A percentile compares a stretch with the other conserved stretches of the same genome.
Conservation (phyloP, 768 basidiomycete species). For the Lanmaoa pseudosensibilis region DNA sequence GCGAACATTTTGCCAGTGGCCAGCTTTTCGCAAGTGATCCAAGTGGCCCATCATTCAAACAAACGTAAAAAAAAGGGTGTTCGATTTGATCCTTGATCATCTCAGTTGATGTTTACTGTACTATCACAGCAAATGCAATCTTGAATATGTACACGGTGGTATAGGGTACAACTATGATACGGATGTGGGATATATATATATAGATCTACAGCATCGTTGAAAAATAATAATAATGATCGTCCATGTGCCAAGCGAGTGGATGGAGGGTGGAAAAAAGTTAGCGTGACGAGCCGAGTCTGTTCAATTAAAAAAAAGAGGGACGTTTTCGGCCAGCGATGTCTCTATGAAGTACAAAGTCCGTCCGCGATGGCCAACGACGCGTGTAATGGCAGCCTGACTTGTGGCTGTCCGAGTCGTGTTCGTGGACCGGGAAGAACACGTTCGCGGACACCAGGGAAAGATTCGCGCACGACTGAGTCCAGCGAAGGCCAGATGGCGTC, state of each 20-base stretch:
- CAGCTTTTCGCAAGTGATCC: not conserved
- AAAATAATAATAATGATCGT: constrained; percentile 13
- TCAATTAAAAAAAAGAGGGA: not conserved
- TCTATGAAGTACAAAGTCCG: constrained; percentile 13
- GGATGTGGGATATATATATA: constrained; percentile 5
- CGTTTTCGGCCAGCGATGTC: not conserved
- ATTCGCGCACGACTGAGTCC: constrained; percentile 53
- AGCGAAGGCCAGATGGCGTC: constrained; percentile 84
- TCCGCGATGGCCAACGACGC: constrained; percentile 9
- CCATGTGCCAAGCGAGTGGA: constrained; percentile 14
- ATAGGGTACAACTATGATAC: constrained; percentile 7
- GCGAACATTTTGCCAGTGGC: not conserved
- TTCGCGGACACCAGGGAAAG: constrained; percentile 58
- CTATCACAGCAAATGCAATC: constrained; percentile 5
- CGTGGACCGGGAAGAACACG: constrained; percentile 33
- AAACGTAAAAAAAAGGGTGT: no score
- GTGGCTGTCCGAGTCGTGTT: constrained; percentile 19
- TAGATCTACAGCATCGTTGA: constrained; percentile 20
- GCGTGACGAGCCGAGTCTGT: not conserved
- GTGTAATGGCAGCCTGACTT: constrained; percentile 15
- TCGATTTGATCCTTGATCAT: no score
- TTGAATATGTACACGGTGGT: constrained; percentile 9
- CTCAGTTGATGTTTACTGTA: constrained; percentile 1
- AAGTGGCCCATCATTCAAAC: not conserved
- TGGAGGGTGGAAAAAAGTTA: not conserved